A percentile compares a stretch with the other conserved stretches of the same genome.
Conservation (phyloP, 202 grass and related monocot genomes). For the Schoenoplectus triqueter region DNA sequence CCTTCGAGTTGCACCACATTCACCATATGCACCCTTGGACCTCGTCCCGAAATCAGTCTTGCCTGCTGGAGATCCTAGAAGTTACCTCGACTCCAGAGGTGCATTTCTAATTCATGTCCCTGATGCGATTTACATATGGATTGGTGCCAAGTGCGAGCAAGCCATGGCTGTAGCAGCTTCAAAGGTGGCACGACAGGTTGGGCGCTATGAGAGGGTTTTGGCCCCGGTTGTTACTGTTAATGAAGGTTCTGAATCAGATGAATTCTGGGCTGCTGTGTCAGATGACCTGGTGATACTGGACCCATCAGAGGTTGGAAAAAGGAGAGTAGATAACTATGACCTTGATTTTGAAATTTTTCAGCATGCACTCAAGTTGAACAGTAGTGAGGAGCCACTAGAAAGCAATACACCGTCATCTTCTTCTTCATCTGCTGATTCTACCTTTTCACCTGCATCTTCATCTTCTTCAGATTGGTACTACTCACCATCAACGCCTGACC, state of each 20-base stretch:
- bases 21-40: conserved; percentile 48
- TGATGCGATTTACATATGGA: conserved; percentile 49
- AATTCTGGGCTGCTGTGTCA: conserved; percentile 43
- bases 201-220: conserved; percentile 48
- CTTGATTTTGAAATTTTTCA: conserved; percentile 59
- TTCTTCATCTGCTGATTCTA: conserved; percentile 42
- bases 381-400: conserved; percentile 37
- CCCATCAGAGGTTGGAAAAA: conserved; percentile 34
- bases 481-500: conserved; percentile 45
- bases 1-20: conserved; percentile 50
- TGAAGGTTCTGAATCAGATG: conserved; percentile 44
- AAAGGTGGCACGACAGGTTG: conserved; percentile 42
- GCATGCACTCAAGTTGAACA: conserved; percentile 37
- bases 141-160: conserved; percentile 42
- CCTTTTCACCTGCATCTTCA: conserved; percentile 52
- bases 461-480: conserved; percentile 59
- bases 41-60: conserved; percentile 49
- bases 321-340: conserved; percentile 56
- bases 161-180: conserved; percentile 42
- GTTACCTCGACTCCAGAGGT: conserved; percentile 51
- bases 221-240: conserved; percentile 44
- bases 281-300: conserved; percentile 33
- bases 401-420: conserved; percentile 54
- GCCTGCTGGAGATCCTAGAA: background rate
- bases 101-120: conserved; percentile 49